Base-by-base conservation (phyloP, 1,139 yeast species). In the Blastobotrys serpentis region DNA sequence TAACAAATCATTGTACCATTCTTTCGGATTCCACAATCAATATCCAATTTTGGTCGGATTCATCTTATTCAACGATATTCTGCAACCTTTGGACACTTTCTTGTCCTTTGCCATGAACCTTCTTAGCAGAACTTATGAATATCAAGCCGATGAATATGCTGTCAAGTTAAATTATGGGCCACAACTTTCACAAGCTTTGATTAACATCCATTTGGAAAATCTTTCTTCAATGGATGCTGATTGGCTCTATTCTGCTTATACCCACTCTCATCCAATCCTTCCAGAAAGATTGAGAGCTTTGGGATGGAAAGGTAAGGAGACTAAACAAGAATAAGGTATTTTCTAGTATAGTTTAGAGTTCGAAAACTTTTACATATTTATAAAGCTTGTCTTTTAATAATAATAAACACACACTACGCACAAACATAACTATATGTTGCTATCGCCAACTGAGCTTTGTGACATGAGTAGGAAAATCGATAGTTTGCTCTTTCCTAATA, bases 111-210 rank as follows among this genome's bases (percentile, higher is more conserved):
- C 71, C 32, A 77, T 79, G 74, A 85, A 87, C 65, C 71, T 82
- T 50, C 66, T 87, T 50, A 80, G 90, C 11, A 84, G 98, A 76
- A 80, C 81, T 60, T 85, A 84, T 59, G 98, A 92, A 71, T 92
- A 83, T 62, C 89, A 92, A 69, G 98, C 98, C 18, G 98, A 92
- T 66, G 81, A 76, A 49, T 90, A 78, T 64, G 97, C 98, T 8
- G 81, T 78, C 51, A 72, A 76, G 46, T 77, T 82, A 57, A 95
- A 95, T 23, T 83, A 82, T 63, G 75, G 85, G 6, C 74, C 77
- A 30, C 83, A 82, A 47, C 78, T 92, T 65, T 78, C 86, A 46
- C 74, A 74, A 51, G 83, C 96, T 1, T 77, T 92, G 63, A 82
- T 87, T 63, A 81, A 77, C 55, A 72, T 92, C 56, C 86, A 84